phyloP scores from a whole-genome alignment of 495 filamentous ascomycete species.

The Daldinia concentrica region DNA sequence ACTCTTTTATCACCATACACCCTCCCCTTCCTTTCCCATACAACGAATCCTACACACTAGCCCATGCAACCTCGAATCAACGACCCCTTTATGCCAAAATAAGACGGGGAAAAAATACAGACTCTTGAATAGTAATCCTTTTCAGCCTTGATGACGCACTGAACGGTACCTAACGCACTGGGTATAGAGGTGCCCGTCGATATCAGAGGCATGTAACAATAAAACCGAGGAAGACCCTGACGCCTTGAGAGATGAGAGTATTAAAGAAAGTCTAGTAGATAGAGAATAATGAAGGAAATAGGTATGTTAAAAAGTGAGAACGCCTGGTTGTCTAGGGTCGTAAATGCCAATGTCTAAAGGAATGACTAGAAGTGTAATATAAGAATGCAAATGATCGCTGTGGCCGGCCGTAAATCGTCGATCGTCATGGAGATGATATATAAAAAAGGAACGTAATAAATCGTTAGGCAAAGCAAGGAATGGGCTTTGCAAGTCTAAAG shows the following conservation, averaged over 20 bases:
- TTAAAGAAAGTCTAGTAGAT: constrained; percentile 22
- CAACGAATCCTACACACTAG: constrained; percentile 17
- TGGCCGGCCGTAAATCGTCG: constrained; percentile 48
- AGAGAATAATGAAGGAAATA: constrained; percentile 21
- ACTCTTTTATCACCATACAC: constrained; percentile 14
- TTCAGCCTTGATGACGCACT: constrained; percentile 37
- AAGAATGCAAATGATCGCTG: constrained; percentile 41
- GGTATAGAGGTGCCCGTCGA: constrained; percentile 48
- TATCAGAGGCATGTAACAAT: constrained; percentile 22
- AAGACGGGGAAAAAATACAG: constrained; percentile 15
- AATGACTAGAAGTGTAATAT: constrained; percentile 35
- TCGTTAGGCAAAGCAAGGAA: constrained; percentile 21
- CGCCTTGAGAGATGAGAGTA: constrained; percentile 36
- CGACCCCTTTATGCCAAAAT: constrained; percentile 18
- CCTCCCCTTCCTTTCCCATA: constrained; percentile 5
- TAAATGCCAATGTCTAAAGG: constrained; percentile 34
- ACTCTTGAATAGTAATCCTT: constrained; percentile 25
- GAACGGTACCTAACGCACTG: constrained; percentile 48
- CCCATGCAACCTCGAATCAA: constrained; percentile 21
- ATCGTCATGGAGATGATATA: constrained; percentile 36
- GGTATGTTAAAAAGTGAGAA: constrained; percentile 23
- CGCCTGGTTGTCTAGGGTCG: constrained; percentile 22
- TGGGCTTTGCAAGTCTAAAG: constrained; percentile 14
- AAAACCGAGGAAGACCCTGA: constrained; percentile 23
- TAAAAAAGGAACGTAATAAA: constrained; percentile 31